Evolutionary conservation across 139 green algal genomes (phyloP).

Genomic region (Tetratostichococcus sp.): DNA sequence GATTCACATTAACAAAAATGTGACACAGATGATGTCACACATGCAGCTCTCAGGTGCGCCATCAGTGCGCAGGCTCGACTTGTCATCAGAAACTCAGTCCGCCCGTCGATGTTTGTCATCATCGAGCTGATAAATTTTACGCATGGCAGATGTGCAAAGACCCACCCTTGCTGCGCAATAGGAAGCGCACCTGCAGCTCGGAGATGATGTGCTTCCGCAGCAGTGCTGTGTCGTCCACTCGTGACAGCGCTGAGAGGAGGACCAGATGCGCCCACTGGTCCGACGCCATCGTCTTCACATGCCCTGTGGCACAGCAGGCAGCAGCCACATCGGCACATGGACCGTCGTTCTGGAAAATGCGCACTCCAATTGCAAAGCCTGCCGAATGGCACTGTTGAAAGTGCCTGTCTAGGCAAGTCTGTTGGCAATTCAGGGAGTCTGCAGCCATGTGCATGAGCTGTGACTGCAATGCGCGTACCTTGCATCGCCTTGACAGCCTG

Average conservation of each 20-base stretch:
- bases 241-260: constrained; percentile 58
- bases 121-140: no score
- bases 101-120: constrained; percentile 76
- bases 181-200: constrained; percentile 60
- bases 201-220: constrained; percentile 64
- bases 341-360: no score
- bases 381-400: no score
- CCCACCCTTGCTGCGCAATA: no score
- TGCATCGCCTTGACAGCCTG: constrained; percentile 74
- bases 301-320: constrained; percentile 31
- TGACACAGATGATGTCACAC: no score
- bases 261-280: constrained; percentile 81
- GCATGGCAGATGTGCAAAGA: no score
- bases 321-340: background rate
- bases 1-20: no score
- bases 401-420: no score
- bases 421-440: background rate
- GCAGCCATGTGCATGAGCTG: constrained; percentile 1
- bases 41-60: constrained; percentile 44
- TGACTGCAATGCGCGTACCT: constrained; percentile 19
- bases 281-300: constrained; percentile 55
- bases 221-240: constrained; percentile 82
- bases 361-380: no score
- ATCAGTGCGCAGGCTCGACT: constrained; percentile 48
- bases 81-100: constrained; percentile 70